Evolutionary conservation across 2,329 filamentous ascomycete species (phyloP).

Genomic region (Canariomyces notabilis): DNA sequence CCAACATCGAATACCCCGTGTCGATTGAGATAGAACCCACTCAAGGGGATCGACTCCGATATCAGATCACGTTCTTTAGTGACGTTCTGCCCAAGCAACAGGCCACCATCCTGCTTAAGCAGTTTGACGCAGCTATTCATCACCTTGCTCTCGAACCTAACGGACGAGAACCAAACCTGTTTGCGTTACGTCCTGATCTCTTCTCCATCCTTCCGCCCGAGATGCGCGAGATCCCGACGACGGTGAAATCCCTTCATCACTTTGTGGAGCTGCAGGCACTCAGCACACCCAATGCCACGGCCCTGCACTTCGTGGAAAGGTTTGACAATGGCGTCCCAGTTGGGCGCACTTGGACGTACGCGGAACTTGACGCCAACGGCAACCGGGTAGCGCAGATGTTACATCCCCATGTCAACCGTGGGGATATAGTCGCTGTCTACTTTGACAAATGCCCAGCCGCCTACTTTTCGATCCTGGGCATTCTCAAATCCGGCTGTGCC

Average conservation of each 20-base stretch:
- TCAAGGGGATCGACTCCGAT: conserved; percentile 41
- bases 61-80: conserved; percentile 62
- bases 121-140: conserved; percentile 65
- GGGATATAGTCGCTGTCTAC: conserved; percentile 66
- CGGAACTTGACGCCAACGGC: conserved; percentile 63
- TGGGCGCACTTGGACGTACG: conserved; percentile 65
- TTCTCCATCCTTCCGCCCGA: conserved; percentile 64
- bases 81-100: conserved; percentile 65
- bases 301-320: conserved; percentile 68
- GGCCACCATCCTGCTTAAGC: conserved; percentile 59
- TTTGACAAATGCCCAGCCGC: conserved; percentile 84
- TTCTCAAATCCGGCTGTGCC: conserved; percentile 75
- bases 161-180: conserved; percentile 36
- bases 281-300: conserved; percentile 53
- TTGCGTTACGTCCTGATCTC: conserved; percentile 33
- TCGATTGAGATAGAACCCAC: conserved; percentile 72
- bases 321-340: conserved; percentile 43
- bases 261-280: conserved; percentile 65
- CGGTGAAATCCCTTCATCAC: conserved; percentile 63
- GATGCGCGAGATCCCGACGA: conserved; percentile 50
- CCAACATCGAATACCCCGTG: conserved; percentile 69
- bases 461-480: conserved; percentile 74
- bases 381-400: conserved; percentile 69
- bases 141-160: conserved; percentile 51
- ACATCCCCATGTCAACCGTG: conserved; percentile 42